phyloP scores from a whole-genome alignment of 331 rosid genomes.

The Quercus tomentella region DNA sequence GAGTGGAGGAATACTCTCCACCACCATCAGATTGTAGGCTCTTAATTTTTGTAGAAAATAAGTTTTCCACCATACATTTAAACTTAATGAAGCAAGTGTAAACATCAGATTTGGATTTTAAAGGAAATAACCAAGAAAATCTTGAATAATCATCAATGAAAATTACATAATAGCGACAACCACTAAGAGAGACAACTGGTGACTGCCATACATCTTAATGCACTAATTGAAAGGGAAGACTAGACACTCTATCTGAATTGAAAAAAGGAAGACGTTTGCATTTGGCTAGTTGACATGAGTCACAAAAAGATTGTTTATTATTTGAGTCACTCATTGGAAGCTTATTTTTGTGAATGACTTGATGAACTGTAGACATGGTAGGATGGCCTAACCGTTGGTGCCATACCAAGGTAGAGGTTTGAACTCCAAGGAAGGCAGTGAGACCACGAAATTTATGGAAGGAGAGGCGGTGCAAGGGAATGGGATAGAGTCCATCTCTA shows the following conservation, averaged over 20 bases:
- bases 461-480: background rate
- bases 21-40: too few relatives aligned
- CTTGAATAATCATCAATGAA: background rate
- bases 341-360: background rate
- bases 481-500: background rate
- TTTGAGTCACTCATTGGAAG: background rate
- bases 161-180: background rate
- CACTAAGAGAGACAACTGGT: background rate
- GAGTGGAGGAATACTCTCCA: too few relatives aligned
- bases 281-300: background rate
- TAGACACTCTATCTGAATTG: background rate
- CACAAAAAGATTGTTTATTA: background rate
- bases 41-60: too few relatives aligned
- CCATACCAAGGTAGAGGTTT: background rate
- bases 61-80: too few relatives aligned
- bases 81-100: too few relatives aligned
- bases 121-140: background rate
- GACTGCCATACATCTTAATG: background rate
- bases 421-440: background rate
- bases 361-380: rapidly evolving
- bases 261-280: background rate
- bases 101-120: too few relatives aligned
- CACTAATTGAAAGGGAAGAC: background rate
- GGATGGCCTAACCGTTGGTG: background rate
- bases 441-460: background rate